Evolutionary conservation across 2,329 filamentous ascomycete species (phyloP).

Genomic region (Exophiala phaeomuriformis): DNA sequence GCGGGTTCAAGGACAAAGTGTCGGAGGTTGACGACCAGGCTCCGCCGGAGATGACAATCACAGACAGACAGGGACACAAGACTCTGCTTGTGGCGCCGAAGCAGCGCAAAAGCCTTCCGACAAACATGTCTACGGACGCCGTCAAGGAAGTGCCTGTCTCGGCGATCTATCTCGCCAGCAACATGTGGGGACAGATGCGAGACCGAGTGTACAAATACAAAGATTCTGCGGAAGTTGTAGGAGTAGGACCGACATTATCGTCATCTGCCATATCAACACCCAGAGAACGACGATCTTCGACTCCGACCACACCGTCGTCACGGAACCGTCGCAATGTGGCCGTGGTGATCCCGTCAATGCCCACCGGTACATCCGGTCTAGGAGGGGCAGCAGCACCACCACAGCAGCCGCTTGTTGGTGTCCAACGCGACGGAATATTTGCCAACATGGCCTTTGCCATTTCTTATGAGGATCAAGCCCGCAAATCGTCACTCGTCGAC

Average conservation of each 20-base stretch:
- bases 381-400: background rate
- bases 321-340: conserved; percentile 31
- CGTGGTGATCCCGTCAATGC: conserved; percentile 11
- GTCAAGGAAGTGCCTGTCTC: conserved; percentile 40
- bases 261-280: conserved; percentile 33
- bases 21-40: conserved; percentile 24
- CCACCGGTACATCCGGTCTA: background rate
- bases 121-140: conserved; percentile 27
- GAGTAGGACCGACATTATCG: conserved; percentile 19
- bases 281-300: conserved; percentile 33
- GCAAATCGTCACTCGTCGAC: conserved; percentile 52
- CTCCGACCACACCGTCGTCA: conserved; percentile 43
- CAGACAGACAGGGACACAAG: conserved; percentile 39
- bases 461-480: conserved; percentile 57
- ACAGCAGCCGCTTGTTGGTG: background rate
- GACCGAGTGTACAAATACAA: conserved; percentile 33
- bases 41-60: conserved; percentile 26
- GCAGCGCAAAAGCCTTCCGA: conserved; percentile 38
- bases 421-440: conserved; percentile 50
- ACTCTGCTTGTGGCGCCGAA: conserved; percentile 39
- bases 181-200: conserved; percentile 41
- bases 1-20: conserved; percentile 36
- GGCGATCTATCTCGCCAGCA: conserved; percentile 41
- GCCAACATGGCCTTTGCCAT: conserved; percentile 80
- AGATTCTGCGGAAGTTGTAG: background rate